Base-by-base conservation (phyloP, 2,329 filamentous ascomycete genomes). In the Colletotrichum gigasporum region DNA sequence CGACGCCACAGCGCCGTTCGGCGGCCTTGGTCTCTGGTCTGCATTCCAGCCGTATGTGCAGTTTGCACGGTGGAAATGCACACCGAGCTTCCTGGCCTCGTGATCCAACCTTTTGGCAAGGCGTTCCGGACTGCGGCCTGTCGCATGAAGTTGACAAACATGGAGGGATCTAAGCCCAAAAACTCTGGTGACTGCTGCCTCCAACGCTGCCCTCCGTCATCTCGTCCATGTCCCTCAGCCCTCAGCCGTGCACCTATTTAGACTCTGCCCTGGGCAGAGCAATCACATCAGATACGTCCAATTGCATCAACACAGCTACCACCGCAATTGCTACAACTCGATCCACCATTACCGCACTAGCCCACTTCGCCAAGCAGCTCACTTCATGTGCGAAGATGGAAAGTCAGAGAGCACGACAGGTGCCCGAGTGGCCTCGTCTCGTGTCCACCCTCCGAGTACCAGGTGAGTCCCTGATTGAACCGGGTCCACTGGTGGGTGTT, bases 401-500 rank as follows among this genome's bases (percentile, higher is more conserved):
- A 30, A 47, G 20, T 60, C 60, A 34, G 55, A 60, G 24, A 39
- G 55, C 24, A 60, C 47, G 5, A 22, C 34, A 20, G 61, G 18
- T 16, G 56, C 58, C 22, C 47, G 39, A 20, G 41, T 45, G 45
- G 55, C 47, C 55, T 64, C 61, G 42, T 61, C 55, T 54, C 61
- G 35, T 42, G 56, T 45, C 61, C 48, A 61, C n/a, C 56, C 57
- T 34, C 50, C 55, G 14, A 61, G 61, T 50, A 44, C 56, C 11
- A 54, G 56, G 61, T 61, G 26, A 61, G 48, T 55, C 42, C 34
- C 16, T 52, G 55, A 22, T 32, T 16, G 8, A 37, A 16, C 12
- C 26, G 39, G 42, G 42, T 34, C 58, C 56, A 53, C 26, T 55
- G 35, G 26, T 35, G 32, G 26, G 35, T 39, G 39, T 60, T 41